phyloP scores from a whole-genome alignment of 73 alveolate species.

The Tetrahymena malaccensis region DNA sequence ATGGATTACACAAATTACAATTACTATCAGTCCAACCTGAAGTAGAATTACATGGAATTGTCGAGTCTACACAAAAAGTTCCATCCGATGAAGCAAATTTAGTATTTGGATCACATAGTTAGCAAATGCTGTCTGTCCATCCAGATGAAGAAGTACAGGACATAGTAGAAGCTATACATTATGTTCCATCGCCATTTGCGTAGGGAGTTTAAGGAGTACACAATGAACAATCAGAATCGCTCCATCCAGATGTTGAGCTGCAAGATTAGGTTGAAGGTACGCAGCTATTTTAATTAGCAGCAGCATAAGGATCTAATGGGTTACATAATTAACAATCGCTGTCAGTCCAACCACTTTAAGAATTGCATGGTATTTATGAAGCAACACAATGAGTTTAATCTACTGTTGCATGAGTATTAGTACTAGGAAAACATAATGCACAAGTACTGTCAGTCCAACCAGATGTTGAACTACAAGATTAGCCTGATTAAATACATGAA shows the following conservation, averaged over 20 bases:
- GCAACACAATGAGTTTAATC: neutral
- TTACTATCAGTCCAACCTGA: neutral
- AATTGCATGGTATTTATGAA: neutral
- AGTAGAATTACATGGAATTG: neutral
- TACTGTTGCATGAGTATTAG: neutral
- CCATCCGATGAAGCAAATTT: neutral
- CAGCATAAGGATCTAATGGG: neutral
- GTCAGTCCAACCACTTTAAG: neutral
- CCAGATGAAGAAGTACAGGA: neutral
- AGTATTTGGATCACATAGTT: neutral
- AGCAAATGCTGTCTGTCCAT: neutral
- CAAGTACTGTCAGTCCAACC: neutral
- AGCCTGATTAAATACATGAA: neutral
- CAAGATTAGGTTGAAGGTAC: neutral
- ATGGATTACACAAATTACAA: neutral
- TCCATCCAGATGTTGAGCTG: neutral
- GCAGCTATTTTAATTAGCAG: neutral
- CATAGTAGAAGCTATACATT: neutral
- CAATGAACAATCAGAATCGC: neutral
- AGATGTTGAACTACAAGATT: neutral
- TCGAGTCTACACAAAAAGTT: neutral
- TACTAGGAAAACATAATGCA: neutral
- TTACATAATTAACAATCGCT: neutral
- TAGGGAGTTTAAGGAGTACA: neutral
- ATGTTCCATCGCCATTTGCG: neutral